These are phyloP conservation scores for Ramaria sp. DNA, from an alignment of 768 basidiomycete species.

Conservation along the genomic window DNA sequence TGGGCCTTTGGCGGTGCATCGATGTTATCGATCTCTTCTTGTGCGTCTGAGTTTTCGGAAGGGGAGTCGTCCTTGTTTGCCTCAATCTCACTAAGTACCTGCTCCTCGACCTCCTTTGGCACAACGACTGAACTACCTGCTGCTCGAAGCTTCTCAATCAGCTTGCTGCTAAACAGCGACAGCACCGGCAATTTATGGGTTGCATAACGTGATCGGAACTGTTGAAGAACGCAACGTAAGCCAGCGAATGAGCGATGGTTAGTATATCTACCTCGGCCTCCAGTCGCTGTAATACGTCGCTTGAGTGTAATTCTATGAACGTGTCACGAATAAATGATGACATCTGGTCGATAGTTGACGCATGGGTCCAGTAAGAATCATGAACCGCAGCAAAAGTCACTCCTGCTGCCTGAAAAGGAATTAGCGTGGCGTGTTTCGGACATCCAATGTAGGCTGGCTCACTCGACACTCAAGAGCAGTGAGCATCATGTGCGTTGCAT, in stretches of 20 bases:
- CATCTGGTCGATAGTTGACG: constrained; percentile 79
- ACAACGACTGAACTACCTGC: constrained; percentile 25
- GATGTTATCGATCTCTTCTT: constrained; percentile 16
- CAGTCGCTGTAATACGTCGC: constrained; percentile 69
- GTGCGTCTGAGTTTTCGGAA: constrained; percentile 37
- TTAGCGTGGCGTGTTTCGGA: constrained; percentile 3
- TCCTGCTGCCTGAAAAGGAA: constrained; percentile 41
- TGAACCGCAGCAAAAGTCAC: constrained; percentile 93
- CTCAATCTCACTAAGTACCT: constrained; percentile 1
- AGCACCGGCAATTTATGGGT: constrained; percentile 56
- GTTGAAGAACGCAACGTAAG: constrained; percentile 5
- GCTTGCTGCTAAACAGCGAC: constrained; percentile 27
- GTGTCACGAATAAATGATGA: constrained; percentile 82
- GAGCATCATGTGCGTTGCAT: constrained; percentile 98
- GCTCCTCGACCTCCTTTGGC: constrained; percentile 26
- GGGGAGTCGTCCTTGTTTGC: constrained; percentile 48
- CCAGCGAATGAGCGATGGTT: neutral
- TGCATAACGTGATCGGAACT: constrained; percentile 74
- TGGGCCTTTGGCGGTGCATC: constrained; percentile 4
- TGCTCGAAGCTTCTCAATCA: constrained; percentile 30
- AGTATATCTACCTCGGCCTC: constrained; percentile 51
- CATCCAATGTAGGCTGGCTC: neutral
- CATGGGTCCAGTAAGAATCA: constrained; percentile 99
- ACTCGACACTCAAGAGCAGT: constrained; percentile 86
- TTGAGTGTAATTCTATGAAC: constrained; percentile 86